phyloP scores from a whole-genome alignment of 805 yeast genomes.

The Candida golubevii region DNA sequence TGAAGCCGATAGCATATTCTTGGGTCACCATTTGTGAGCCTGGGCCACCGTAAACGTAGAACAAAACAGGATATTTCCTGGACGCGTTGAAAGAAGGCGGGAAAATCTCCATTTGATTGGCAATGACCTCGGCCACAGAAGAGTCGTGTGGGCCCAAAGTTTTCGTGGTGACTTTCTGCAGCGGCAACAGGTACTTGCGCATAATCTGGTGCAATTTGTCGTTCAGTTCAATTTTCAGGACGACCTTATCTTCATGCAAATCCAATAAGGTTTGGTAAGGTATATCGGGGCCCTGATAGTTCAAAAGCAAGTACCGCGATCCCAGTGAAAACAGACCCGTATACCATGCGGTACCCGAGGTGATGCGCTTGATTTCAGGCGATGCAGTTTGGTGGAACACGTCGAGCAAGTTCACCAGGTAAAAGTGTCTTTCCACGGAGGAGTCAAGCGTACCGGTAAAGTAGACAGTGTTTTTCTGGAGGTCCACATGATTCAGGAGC shows the following conservation, averaged over 20 bases:
- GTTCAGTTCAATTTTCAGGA: constrained; percentile 47
- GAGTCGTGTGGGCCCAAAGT: constrained; percentile 48
- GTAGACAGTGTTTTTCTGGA: constrained; percentile 44
- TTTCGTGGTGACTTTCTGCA: constrained; percentile 47
- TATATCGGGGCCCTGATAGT: constrained; percentile 72
- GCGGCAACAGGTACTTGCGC: constrained; percentile 52
- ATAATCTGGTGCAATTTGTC: constrained; percentile 36
- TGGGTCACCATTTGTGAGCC: constrained; percentile 80
- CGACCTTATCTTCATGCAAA: constrained; percentile 25
- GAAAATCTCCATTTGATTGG: constrained; percentile 69
- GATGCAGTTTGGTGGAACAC: constrained; percentile 35
- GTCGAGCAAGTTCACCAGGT: constrained; percentile 54
- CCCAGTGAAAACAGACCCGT: constrained; percentile 76
- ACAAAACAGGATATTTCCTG: constrained; percentile 76
- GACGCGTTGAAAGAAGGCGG: constrained; percentile 67
- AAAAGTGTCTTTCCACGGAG: constrained; percentile 80
- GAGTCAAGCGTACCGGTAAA: constrained; percentile 73
- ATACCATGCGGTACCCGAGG: constrained; percentile 51
- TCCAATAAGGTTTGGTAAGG: constrained; percentile 74
- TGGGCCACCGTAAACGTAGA: constrained; percentile 94
- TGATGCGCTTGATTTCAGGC: constrained; percentile 28
- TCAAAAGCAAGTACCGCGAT: constrained; percentile 62
- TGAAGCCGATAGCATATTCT: constrained; percentile 56
- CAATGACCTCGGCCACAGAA: constrained; percentile 42
- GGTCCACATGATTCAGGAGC: constrained; percentile 30